Evolutionary conservation across 139 green algal genomes (phyloP).

Genomic region (Pleodorina starrii): DNA sequence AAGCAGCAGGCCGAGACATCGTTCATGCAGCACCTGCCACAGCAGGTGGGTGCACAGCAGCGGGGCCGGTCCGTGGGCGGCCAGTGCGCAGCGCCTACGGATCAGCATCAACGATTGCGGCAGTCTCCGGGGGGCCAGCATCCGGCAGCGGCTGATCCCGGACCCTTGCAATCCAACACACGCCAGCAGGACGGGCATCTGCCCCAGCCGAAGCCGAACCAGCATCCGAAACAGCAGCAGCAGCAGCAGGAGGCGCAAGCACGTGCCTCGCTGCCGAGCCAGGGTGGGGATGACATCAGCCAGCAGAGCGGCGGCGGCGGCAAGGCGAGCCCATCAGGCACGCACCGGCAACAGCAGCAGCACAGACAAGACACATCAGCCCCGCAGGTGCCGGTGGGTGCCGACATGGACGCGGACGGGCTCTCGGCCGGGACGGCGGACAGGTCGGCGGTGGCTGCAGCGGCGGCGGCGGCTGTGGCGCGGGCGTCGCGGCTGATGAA

Average conservation of each 20-base stretch:
- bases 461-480: neutral
- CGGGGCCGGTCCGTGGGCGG: neutral
- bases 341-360: neutral
- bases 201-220: neutral
- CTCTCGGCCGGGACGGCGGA: neutral
- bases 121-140: no score
- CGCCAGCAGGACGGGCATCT: no score
- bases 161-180: neutral
- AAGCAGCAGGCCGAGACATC: neutral
- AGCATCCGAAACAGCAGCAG: neutral
- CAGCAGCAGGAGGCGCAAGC: no score
- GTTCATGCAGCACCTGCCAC: slow-evolving; percentile 2
- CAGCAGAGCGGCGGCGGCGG: no score
- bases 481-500: neutral
- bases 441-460: neutral
- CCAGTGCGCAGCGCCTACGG: no score
- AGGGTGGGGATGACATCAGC: no score
- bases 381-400: no score
- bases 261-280: no score
- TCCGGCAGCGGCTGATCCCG: no score
- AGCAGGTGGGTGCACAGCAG: neutral
- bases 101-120: no score
- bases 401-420: neutral
- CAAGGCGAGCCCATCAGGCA: no score
- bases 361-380: no score